These are phyloP conservation scores for Solioccasus polychromus DNA, from an alignment of 768 basidiomycete genomes.

Conservation along the genomic window DNA sequence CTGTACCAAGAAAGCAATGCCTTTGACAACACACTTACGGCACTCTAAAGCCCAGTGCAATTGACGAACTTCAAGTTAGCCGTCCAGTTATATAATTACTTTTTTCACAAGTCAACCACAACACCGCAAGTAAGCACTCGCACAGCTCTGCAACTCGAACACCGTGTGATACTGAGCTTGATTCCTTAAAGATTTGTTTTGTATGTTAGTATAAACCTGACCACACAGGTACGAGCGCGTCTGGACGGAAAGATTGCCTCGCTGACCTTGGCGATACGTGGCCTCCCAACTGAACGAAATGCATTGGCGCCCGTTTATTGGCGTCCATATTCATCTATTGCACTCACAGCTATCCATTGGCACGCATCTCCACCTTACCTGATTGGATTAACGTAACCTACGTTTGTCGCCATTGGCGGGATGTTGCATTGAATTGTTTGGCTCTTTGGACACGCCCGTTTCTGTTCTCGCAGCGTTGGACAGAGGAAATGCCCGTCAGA, in stretches of 20 bases:
- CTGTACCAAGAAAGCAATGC: too few relatives aligned
- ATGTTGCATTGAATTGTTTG: conserved; percentile 40
- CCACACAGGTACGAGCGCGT: background rate
- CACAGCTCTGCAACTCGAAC: too few relatives aligned
- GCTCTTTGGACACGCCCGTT: conserved; percentile 39
- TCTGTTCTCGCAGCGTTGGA: conserved; percentile 35
- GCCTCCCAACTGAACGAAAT: conserved; percentile 20
- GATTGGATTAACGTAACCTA: conserved; percentile 23
- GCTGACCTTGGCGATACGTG: conserved; percentile 10
- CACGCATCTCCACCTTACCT: too few relatives aligned
- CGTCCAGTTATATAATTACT: too few relatives aligned
- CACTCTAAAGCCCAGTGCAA: too few relatives aligned
- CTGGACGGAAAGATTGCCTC: conserved; percentile 20
- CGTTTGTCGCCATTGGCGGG: conserved; percentile 39
- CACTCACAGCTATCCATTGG: background rate
- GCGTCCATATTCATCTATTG: conserved; percentile 20
- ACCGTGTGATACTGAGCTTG: too few relatives aligned
- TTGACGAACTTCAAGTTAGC: too few relatives aligned
- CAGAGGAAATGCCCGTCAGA: conserved; percentile 41
- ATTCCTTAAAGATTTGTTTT: too few relatives aligned
- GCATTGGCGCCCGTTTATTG: conserved; percentile 14
- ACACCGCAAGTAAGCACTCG: too few relatives aligned
- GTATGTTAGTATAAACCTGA: too few relatives aligned
- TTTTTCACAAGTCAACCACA: too few relatives aligned
- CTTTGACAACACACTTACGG: too few relatives aligned